These are phyloP conservation scores for Paramecium sonneborni DNA, from an alignment of 73 alveolate genomes.

Conservation along the genomic window DNA sequence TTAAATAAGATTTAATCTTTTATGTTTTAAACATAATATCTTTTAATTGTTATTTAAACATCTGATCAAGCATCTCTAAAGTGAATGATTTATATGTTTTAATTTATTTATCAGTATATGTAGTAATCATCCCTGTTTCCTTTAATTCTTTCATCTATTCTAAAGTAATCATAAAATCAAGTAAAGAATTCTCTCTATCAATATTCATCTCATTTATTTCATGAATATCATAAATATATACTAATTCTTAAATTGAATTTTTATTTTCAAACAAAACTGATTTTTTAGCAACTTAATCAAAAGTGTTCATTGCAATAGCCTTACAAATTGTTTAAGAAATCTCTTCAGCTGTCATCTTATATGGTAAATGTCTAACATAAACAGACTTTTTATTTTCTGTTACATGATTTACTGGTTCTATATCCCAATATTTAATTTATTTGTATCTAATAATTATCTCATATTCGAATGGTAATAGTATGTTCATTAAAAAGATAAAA, in stretches of 20 bases:
- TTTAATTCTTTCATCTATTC: not conserved
- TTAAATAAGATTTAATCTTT: not conserved
- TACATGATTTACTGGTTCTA: constrained; percentile 31
- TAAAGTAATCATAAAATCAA: constrained; percentile 3
- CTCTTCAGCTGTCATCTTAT: constrained; percentile 31
- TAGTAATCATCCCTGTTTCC: not conserved
- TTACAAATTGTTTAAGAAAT: not conserved
- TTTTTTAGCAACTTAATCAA: not conserved
- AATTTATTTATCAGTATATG: not conserved
- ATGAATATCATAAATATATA: constrained; percentile 40
- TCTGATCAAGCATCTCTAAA: not conserved
- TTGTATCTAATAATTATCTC: constrained; percentile 27
- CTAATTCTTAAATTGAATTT: constrained; percentile 10
- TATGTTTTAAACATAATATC: constrained; percentile 26
- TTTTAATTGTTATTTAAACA: constrained; percentile 10
- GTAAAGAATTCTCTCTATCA: constrained; percentile 5
- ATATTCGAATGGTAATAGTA: not conserved
- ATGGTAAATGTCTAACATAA: constrained; percentile 52
- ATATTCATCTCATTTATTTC: constrained; percentile 21
- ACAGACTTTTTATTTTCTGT: constrained; percentile 44
- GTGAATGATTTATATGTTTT: not conserved
- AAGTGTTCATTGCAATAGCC: not conserved
- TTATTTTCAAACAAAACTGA: constrained; percentile 7
- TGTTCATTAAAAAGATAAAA: not conserved
- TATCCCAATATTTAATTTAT: constrained; percentile 32